These are phyloP conservation scores for Trichoderma gracile DNA, from an alignment of 2,329 filamentous ascomycete genomes.

Conservation along the genomic window DNA sequence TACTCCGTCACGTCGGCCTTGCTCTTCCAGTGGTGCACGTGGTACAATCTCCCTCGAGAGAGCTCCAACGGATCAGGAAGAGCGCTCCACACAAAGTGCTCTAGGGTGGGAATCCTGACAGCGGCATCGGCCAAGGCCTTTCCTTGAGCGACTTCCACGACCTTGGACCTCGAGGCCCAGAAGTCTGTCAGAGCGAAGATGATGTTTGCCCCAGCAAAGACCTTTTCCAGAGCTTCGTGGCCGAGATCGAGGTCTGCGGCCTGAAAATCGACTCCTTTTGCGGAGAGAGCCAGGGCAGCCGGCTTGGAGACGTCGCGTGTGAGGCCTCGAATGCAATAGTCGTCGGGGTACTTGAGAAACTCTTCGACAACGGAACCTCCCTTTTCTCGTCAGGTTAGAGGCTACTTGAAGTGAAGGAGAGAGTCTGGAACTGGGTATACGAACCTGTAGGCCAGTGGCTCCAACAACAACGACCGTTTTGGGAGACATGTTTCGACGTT, in stretches of 20 bases:
- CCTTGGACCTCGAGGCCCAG: not conserved
- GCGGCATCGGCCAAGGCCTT: not conserved
- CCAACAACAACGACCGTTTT: not conserved
- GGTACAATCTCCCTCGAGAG: not conserved
- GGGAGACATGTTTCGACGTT: not conserved
- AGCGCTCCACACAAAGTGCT: slow-evolving; percentile 7
- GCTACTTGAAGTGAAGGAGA: too few relatives aligned
- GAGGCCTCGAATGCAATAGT: not conserved
- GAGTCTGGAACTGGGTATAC: not conserved
- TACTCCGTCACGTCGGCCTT: not conserved
- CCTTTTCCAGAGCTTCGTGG: not conserved
- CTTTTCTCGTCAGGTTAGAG: not conserved
- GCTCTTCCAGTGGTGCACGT: slow-evolving; percentile 14
- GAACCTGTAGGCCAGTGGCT: slow-evolving; percentile 5
- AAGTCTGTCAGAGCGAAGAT: slow-evolving; percentile 5
- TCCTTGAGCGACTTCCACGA: not conserved
- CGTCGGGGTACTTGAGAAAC: not conserved
- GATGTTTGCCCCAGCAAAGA: not conserved
- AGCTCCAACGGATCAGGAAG: slow-evolving; percentile 3
- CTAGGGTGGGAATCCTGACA: not conserved
- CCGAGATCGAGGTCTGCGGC: not conserved
- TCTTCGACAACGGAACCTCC: not conserved
- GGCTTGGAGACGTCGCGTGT: not conserved
- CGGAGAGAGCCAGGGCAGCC: not conserved
- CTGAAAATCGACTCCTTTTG: not conserved